These are phyloP conservation scores for Calocybe gangraenosa DNA, from an alignment of 768 basidiomycete genomes.

Conservation along the genomic window DNA sequence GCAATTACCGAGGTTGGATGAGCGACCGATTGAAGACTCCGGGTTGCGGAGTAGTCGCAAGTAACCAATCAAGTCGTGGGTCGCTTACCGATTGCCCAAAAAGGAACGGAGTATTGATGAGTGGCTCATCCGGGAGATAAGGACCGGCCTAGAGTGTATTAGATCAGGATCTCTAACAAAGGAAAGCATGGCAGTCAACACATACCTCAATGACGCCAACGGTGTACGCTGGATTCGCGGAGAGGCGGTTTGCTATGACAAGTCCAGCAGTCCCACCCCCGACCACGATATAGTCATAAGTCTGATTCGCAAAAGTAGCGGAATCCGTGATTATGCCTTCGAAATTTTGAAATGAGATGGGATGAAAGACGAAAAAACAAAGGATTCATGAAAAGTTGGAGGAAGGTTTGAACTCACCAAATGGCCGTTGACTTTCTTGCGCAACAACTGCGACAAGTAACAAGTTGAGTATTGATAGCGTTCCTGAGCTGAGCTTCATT, in stretches of 20 bases:
- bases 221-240: conserved; percentile 20
- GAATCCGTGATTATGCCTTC: conserved; percentile 11
- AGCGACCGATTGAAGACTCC: conserved; percentile 10
- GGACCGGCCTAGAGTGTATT: conserved; percentile 17
- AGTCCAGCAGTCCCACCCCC: conserved; percentile 22
- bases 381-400: no score
- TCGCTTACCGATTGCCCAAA: conserved; percentile 6
- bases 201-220: conserved; percentile 23
- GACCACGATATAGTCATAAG: conserved; percentile 13
- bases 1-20: conserved; percentile 15
- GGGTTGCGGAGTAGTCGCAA: conserved; percentile 8
- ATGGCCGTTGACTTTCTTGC: no score
- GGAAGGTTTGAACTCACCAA: no score
- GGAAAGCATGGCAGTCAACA: not conserved
- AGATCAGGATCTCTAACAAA: no score
- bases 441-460: no score
- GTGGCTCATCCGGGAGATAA: conserved; percentile 16
- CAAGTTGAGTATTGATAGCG: no score
- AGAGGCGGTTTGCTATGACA: conserved; percentile 20
- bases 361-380: no score
- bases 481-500: no score
- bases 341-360: no score
- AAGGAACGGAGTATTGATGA: conserved; percentile 14
- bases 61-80: conserved; percentile 10
- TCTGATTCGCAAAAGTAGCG: conserved; percentile 9